These are phyloP conservation scores for Microglena sp. DNA, from an alignment of 139 green algal species.

Conservation along the genomic window DNA sequence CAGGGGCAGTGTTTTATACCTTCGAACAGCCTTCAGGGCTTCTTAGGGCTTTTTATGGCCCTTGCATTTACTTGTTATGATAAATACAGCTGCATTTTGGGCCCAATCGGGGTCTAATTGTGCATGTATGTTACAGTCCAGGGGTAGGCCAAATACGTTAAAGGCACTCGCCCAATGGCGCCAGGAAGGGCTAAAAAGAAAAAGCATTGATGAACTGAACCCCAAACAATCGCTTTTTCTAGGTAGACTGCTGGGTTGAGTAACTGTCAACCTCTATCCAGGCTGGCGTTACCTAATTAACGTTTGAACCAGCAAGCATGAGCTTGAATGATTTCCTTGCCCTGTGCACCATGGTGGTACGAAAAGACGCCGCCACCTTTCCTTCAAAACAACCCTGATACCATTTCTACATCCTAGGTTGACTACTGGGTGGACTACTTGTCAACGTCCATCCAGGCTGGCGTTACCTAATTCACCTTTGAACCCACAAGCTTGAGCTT, in stretches of 20 bases:
- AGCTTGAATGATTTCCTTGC: background rate
- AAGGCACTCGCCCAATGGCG: too few relatives aligned
- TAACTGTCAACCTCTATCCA: conserved; percentile 43
- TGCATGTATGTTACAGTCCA: too few relatives aligned
- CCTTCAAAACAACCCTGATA: background rate
- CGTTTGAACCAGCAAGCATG: background rate
- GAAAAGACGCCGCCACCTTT: background rate
- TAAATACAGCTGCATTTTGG: too few relatives aligned
- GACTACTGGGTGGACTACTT: conserved; percentile 14
- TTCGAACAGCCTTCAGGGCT: too few relatives aligned
- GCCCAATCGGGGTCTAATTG: too few relatives aligned
- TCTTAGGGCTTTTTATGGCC: too few relatives aligned
- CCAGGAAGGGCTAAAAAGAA: too few relatives aligned
- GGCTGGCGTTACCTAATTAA: conserved; percentile 33
- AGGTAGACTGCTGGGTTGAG: conserved; percentile 82
- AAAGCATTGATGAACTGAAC: too few relatives aligned
- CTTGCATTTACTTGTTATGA: too few relatives aligned
- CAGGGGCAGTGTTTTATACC: too few relatives aligned
- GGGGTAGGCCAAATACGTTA: too few relatives aligned
- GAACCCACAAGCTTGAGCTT: background rate
- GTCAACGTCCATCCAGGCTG: conserved; percentile 40
- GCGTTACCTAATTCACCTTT: conserved; percentile 19
- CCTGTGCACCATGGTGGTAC: too few relatives aligned
- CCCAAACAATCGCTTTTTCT: background rate
- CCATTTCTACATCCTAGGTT: background rate